Conservation (phyloP, 2,329 filamentous ascomycete genomes). For the Botrytis byssoidea region DNA sequence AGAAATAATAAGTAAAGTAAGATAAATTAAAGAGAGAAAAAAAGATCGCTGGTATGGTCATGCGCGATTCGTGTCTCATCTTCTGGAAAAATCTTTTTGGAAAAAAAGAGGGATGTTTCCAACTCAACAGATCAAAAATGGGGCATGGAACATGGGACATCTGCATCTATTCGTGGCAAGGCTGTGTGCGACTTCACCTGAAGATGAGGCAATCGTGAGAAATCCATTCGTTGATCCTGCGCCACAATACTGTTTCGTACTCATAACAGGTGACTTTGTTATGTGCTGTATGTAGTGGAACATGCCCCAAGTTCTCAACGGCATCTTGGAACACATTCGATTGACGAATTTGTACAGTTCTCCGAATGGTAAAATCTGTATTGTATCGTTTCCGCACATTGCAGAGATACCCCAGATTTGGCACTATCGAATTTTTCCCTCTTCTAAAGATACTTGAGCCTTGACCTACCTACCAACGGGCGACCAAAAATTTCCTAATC, state of each 20-base stretch:
- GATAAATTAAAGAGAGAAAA: background rate
- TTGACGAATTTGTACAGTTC: conserved; percentile 10
- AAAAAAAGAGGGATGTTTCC: background rate
- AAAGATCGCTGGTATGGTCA: background rate
- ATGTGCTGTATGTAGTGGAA: conserved; percentile 17
- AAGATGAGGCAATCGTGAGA: conserved; percentile 11
- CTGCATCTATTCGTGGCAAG: conserved; percentile 19
- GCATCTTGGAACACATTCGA: conserved; percentile 2
- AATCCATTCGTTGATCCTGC: conserved; percentile 20
- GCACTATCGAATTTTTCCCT: conserved; percentile 10
- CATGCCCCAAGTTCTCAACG: conserved; percentile 10
- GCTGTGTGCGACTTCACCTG: conserved; percentile 13
- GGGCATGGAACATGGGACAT: background rate
- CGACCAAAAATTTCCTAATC: background rate
- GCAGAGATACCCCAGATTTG: conserved; percentile 18
- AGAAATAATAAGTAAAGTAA: background rate
- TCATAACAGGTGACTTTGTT: conserved; percentile 1
- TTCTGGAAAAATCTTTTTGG: background rate
- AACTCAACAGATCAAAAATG: background rate
- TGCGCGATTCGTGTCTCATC: conserved; percentile 3
- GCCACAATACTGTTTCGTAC: conserved; percentile 16
- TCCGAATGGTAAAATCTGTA: background rate
- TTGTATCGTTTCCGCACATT: background rate
- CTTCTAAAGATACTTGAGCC: background rate
- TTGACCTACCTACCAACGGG: background rate